Evolutionary conservation across 2,329 filamentous ascomycete genomes (phyloP), one percentile per base, ranked within the genome.

Genomic region (Ophiostoma ulmi): DNA sequence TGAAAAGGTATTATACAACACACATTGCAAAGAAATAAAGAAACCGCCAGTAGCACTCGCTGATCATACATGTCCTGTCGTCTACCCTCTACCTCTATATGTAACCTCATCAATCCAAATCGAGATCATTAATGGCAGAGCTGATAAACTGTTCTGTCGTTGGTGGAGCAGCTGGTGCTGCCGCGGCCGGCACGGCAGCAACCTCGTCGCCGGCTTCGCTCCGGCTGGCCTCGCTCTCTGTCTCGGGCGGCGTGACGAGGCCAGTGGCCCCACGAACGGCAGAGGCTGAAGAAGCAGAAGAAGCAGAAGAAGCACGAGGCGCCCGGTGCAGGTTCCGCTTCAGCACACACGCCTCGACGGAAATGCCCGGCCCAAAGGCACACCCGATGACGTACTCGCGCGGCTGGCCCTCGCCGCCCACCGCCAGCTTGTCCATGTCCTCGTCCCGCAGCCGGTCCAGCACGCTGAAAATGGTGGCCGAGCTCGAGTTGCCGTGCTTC

Each of bases 281-380:
- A 48, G 44, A 48, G 17, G 17, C 17, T 20, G 17, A 14, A 39
- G 38, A 8, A 39, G 1, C 38, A 39, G 38, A 39, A 39, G 38
- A 39, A 26, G 26, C 26, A 26, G 17, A 14, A 39, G 38, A 31
- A 31, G 31, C 31, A 31, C 22, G 84, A 84, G 39, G 84, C 86
- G 72, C 83, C 81, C 26, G 75, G 31, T 31, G 31, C 31, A 31
- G 31, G 31, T 31, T 76, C 6, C 87, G 80, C 79, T 84, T 88
- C 75, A 91, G 77, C 79, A 91, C 82, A 76, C 87, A 88, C 85
- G 89, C 89, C 79, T 91, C 89, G 39, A 91, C 84, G 5, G 86
- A 78, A 73, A 92, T 87, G 0, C 90, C 90, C 0, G 90, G 90
- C 0, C 90, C 90, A 76, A 92, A 92, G 1, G 89, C 89, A 73